phyloP scores from a whole-genome alignment of 2,329 filamentous ascomycete genomes.

The Cordyceps javanica region DNA sequence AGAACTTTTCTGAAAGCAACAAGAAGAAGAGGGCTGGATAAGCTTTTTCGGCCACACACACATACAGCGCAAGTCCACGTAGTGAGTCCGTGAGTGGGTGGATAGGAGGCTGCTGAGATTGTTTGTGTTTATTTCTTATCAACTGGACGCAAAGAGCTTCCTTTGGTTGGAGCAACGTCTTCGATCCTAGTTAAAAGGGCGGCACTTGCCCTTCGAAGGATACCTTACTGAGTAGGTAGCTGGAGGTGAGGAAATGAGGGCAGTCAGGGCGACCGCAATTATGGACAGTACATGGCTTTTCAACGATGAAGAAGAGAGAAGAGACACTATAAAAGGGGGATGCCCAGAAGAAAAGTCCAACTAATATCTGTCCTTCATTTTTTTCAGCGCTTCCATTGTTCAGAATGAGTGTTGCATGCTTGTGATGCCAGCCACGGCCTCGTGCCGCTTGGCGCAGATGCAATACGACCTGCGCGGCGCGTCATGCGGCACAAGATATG shows the following conservation, averaged over 20 bases:
- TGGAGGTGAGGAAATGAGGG: neutral
- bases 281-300: neutral
- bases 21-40: neutral
- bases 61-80: too few relatives aligned
- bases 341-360: neutral
- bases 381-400: neutral
- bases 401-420: neutral
- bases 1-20: neutral
- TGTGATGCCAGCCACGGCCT: neutral
- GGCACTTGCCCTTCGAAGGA: slow-evolving; percentile 5
- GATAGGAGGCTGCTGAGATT: neutral
- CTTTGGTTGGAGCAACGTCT: neutral
- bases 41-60: too few relatives aligned
- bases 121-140: neutral
- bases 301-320: neutral
- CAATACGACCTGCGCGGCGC: neutral
- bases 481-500: neutral
- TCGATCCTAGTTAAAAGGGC: slow-evolving; percentile 4
- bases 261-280: neutral
- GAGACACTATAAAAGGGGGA: too few relatives aligned
- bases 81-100: neutral
- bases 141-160: neutral
- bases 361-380: neutral
- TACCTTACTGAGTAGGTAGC: too few relatives aligned
- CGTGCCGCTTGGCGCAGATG: slow-evolving; percentile 9